Conservation (phyloP, 768 basidiomycete genomes). For the Gautieria morchelliformis region DNA sequence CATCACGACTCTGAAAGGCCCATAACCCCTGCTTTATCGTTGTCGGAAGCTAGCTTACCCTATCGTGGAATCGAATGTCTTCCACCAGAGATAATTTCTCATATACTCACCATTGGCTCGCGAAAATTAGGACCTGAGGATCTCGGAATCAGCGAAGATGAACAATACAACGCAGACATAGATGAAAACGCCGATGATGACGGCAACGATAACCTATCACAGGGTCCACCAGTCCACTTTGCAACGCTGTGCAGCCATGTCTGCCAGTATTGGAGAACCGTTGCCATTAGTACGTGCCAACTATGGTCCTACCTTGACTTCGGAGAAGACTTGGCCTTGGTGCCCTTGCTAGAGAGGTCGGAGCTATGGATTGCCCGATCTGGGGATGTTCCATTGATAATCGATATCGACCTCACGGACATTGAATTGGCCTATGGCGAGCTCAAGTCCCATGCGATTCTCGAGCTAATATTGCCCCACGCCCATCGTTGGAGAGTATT, state of each 20-base stretch:
- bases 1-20: no score
- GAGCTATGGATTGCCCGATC: neutral
- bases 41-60: no score
- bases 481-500: slow-evolving; percentile 2
- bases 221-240: neutral
- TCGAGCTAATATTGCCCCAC: neutral
- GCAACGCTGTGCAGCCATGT: slow-evolving; percentile 6
- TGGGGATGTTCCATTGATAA: neutral
- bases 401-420: neutral
- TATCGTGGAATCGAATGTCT: neutral
- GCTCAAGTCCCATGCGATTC: neutral
- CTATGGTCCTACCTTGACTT: slow-evolving; percentile 3
- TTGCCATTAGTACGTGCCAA: neutral
- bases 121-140: neutral
- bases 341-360: neutral
- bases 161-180: neutral
- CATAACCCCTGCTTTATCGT: no score
- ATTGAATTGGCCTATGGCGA: neutral
- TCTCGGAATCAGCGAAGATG: neutral
- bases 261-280: neutral
- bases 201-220: neutral
- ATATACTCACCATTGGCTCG: slow-evolving; percentile 1
- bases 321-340: no score
- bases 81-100: slow-evolving; percentile 2
- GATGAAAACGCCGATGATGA: neutral